These are phyloP conservation scores for Pholiota conissans DNA, from an alignment of 768 basidiomycete species.

Conservation along the genomic window DNA sequence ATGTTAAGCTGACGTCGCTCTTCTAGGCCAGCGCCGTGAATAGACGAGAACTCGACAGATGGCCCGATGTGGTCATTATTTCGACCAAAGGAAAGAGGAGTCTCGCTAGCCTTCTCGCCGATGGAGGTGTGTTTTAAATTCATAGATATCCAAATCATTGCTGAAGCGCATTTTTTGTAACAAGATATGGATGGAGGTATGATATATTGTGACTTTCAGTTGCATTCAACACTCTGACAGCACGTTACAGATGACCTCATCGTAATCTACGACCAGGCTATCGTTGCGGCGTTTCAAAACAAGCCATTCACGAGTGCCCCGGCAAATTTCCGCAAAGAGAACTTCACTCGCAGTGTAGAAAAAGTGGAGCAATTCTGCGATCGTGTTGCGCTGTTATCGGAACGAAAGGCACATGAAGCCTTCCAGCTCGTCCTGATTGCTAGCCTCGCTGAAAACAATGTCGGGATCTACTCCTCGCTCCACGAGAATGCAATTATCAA, in stretches of 20 bases:
- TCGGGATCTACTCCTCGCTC: conserved; percentile 62
- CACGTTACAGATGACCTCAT: conserved; percentile 65
- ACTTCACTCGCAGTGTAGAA: conserved; percentile 57
- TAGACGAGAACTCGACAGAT: conserved; percentile 44
- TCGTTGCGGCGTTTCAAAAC: conserved; percentile 54
- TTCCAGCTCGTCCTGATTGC: conserved; percentile 50
- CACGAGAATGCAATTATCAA: conserved; percentile 57
- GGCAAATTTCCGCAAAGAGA: conserved; percentile 31
- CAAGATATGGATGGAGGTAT: conserved; percentile 82
- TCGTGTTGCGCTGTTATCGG: conserved; percentile 22
- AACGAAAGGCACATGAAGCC: conserved; percentile 30
- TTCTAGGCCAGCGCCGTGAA: conserved; percentile 62
- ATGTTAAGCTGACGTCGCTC: too few species aligned
- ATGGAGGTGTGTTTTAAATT: conserved; percentile 74
- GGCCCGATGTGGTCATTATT: conserved; percentile 60
- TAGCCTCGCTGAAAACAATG: conserved; percentile 48
- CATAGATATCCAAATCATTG: too few species aligned
- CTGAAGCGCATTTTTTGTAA: too few species aligned
- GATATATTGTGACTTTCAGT: not conserved
- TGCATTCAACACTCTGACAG: too few species aligned
- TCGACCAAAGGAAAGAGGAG: conserved; percentile 56
- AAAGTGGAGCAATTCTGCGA: conserved; percentile 43
- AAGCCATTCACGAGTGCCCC: conserved; percentile 45
- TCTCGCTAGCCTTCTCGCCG: conserved; percentile 67
- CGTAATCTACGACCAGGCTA: conserved; percentile 38